phyloP scores from a whole-genome alignment of 768 basidiomycete genomes.

The Rhizopogon rudus region DNA sequence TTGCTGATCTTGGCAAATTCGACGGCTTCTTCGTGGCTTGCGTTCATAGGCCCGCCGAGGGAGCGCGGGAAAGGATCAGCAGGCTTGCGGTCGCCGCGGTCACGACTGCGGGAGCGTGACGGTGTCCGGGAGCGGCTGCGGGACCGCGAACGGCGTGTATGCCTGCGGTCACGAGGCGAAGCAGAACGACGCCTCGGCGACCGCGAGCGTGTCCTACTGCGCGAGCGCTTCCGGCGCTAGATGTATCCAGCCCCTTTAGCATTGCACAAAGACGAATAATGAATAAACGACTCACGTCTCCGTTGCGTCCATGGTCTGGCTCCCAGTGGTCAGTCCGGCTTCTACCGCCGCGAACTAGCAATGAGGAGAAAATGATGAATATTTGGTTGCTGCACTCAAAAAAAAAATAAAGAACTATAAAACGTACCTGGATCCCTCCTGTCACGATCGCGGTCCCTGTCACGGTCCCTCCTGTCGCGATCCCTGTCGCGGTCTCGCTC shows the following conservation, averaged over 20 bases:
- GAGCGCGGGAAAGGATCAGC: conserved; percentile 71
- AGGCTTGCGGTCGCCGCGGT: conserved; percentile 56
- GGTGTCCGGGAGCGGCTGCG: conserved; percentile 59
- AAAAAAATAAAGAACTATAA: neutral
- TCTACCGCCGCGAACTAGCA: conserved; percentile 35
- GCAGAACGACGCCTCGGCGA: conserved; percentile 61
- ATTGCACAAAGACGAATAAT: neutral
- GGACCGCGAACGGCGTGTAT: conserved; percentile 54
- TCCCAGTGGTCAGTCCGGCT: conserved; percentile 74
- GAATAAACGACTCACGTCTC: conserved; percentile 47
- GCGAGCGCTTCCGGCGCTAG: conserved; percentile 67
- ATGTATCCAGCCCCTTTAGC: neutral
- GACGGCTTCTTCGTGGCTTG: conserved; percentile 87
- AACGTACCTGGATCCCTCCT: conserved; percentile 55
- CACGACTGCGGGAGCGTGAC: conserved; percentile 50
- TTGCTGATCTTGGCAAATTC: conserved; percentile 96
- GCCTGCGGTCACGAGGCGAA: conserved; percentile 53
- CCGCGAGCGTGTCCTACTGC: conserved; percentile 62
- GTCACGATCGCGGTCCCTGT: conserved; percentile 42
- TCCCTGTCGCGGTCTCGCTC: conserved; percentile 42
- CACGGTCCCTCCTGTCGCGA: conserved; percentile 36
- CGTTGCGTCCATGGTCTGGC: conserved; percentile 70
- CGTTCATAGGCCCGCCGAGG: conserved; percentile 86
- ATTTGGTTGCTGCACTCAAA: neutral
- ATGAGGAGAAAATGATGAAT: conserved; percentile 4